phyloP scores from a whole-genome alignment of 2,329 filamentous ascomycete species.

The Colletotrichum trifolii region DNA sequence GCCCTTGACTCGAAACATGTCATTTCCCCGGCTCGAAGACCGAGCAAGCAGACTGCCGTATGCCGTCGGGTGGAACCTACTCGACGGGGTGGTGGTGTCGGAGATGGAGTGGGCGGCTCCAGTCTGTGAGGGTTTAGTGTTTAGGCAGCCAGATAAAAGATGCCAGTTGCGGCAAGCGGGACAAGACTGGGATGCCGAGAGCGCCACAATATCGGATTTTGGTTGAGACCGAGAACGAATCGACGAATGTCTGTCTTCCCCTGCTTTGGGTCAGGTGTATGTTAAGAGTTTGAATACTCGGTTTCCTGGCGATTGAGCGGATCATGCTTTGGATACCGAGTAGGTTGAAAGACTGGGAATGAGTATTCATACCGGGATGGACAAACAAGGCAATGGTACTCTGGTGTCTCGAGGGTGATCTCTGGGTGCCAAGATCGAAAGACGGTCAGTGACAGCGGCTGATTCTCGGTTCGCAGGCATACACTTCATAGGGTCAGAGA shows the following conservation, averaged over 20 bases:
- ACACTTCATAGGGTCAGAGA: background rate
- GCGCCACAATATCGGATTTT: constrained; percentile 7
- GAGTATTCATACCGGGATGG: constrained; percentile 4
- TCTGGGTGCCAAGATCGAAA: constrained; percentile 5
- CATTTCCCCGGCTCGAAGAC: background rate
- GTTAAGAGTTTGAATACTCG: too few relatives aligned
- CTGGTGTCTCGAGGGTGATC: constrained; percentile 4
- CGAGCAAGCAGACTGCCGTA: background rate
- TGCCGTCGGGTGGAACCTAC: background rate
- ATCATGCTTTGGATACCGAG: background rate
- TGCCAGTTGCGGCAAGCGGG: constrained; percentile 13
- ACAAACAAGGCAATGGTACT: background rate
- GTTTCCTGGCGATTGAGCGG: too few relatives aligned
- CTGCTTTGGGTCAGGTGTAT: too few relatives aligned
- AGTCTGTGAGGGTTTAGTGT: constrained; percentile 22
- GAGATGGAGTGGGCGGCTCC: constrained; percentile 24
- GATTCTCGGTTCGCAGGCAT: constrained; percentile 1
- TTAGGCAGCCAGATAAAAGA: constrained; percentile 34
- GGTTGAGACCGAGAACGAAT: background rate
- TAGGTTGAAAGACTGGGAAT: background rate
- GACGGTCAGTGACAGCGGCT: constrained; percentile 2
- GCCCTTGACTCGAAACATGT: constrained; percentile 5
- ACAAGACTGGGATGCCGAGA: background rate
- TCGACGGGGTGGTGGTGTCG: constrained; percentile 7
- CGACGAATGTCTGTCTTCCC: background rate